Percentiles rank a stretch among this genome's conserved stretches.
These are phyloP conservation scores for Withania somnifera DNA, from an alignment of 305 asterid species.

Conservation along the genomic window DNA sequence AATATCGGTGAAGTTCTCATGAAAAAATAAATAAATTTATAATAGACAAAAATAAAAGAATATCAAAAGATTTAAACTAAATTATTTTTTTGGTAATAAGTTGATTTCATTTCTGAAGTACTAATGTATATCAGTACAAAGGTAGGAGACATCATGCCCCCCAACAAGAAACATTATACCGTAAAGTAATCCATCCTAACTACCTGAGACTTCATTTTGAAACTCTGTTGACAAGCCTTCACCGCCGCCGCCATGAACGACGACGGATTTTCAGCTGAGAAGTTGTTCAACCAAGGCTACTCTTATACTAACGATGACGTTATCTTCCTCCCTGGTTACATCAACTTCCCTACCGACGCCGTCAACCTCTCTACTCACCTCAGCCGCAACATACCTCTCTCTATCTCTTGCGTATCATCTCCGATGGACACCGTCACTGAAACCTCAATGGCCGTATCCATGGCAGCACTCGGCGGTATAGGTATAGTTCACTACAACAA, in stretches of 20 bases:
- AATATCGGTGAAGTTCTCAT: too few species aligned
- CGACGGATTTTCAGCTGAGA: not conserved
- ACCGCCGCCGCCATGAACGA: not conserved
- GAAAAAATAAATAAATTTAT: too few species aligned
- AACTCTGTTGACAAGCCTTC: too few species aligned
- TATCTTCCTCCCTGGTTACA: conserved; percentile 86
- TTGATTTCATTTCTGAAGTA: too few species aligned
- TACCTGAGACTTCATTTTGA: too few species aligned
- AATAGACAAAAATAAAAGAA: too few species aligned
- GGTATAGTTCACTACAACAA: conserved; percentile 74
- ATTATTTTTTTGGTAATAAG: too few species aligned
- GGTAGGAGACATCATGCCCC: too few species aligned
- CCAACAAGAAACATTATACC: too few species aligned
- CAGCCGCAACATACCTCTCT: conserved; percentile 49
- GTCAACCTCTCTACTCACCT: conserved; percentile 70
- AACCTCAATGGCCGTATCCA: conserved; percentile 79
- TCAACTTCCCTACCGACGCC: conserved; percentile 79
- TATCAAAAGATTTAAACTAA: too few species aligned
- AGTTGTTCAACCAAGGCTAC: conserved; percentile 73
- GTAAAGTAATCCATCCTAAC: too few species aligned
- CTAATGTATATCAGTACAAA: too few species aligned
- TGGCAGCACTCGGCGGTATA: conserved; percentile 82
- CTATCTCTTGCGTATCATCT: conserved; percentile 80
- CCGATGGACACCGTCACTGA: conserved; percentile 97
- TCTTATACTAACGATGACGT: conserved; percentile 93